Conservation (phyloP, 1,284 basidiomycete genomes). For the Neonothopanus nambi region DNA sequence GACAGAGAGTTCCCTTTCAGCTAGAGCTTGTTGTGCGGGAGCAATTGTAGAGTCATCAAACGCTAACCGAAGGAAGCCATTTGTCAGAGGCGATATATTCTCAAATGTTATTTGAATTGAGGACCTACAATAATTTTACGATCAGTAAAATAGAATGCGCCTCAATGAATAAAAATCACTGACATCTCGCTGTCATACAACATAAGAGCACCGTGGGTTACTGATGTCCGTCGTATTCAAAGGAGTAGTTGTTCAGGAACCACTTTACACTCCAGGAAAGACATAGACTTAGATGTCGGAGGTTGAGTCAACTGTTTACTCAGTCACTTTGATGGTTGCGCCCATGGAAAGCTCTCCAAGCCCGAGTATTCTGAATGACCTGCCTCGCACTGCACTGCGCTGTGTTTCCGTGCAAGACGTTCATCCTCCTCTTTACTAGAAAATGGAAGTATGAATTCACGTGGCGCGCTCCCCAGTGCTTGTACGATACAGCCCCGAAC, state of each 20-base stretch:
- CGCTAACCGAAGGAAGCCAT: constrained; percentile 83
- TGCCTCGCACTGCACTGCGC: constrained; percentile 59
- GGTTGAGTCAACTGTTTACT: constrained; percentile 34
- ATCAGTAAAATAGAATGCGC: neutral
- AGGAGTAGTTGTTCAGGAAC: constrained; percentile 86
- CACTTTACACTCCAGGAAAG: constrained; percentile 75
- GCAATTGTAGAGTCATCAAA: constrained; percentile 89
- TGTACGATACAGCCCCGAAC: constrained; percentile 81
- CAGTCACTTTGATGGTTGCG: constrained; percentile 41
- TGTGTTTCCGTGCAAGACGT: constrained; percentile 53
- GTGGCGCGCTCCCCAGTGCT: constrained; percentile 69
- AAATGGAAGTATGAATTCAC: constrained; percentile 78
- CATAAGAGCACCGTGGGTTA: constrained; percentile 91
- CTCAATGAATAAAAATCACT: constrained; percentile 26
- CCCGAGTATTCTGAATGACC: constrained; percentile 73
- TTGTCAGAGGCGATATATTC: constrained; percentile 79
- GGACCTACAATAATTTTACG: constrained; percentile 52
- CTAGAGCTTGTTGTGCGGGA: constrained; percentile 72
- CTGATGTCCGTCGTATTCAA: constrained; percentile 81
- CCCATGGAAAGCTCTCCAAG: constrained; percentile 65
- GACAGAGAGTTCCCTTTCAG: constrained; percentile 78
- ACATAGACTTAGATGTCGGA: constrained; percentile 32
- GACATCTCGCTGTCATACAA: constrained; percentile 91
- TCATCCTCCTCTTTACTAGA: constrained; percentile 75
- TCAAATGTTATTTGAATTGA: constrained; percentile 83